Evolutionary conservation across 495 filamentous ascomycete genomes (phyloP), one percentile per base, ranked within the genome.

Genomic region (Tricharina praecox): DNA sequence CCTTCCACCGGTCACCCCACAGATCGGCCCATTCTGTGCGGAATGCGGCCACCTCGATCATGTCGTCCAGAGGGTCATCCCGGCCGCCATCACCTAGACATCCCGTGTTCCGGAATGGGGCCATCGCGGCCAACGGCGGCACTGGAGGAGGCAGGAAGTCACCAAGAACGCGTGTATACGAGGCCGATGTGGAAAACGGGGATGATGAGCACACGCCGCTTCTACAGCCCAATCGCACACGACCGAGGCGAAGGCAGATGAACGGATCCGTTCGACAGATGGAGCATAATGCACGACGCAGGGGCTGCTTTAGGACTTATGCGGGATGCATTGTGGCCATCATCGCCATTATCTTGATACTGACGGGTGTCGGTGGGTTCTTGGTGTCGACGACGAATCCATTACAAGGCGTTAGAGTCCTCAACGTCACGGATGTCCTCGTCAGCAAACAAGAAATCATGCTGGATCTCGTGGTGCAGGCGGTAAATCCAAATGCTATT

Each of bases 361-460:
- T 93, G 26, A 75, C 84, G 13, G 85, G 81, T 19, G 79, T 81
- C 3, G 76, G 85, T 16, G 84, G 80, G 11, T 93, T 96, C 64
- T 70, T 95, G 58, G 76, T 92, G 52, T 79, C 85, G 16, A 86
- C 85, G 32, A 92, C 85, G n/a, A 85, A 92, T 51, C 79, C 86
- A 5, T 70, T 97, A 9, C 65, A 77, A 33, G 76, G 82, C 36
- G 79, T 96, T 45, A 67, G 76, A 36, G 69, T 96, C 23, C 62
- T 77, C 33, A 77, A 78, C 32, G 81, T 97, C 50, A 75, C 78
- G 52, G 87, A 93, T 54, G 85, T 97, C 15, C 72, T 96, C 24
- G 86, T 86, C 4, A 93, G 84, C 51, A 81, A 93, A 59, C 82
- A 94, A 62, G 92, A 96, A 58, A 70, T 97, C 16, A 96, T 97